A percentile compares a stretch with the other conserved stretches of the same genome.
Evolutionary conservation across 2,329 filamentous ascomycete species (phyloP).

Genomic region (Cladophialophora psammophila): DNA sequence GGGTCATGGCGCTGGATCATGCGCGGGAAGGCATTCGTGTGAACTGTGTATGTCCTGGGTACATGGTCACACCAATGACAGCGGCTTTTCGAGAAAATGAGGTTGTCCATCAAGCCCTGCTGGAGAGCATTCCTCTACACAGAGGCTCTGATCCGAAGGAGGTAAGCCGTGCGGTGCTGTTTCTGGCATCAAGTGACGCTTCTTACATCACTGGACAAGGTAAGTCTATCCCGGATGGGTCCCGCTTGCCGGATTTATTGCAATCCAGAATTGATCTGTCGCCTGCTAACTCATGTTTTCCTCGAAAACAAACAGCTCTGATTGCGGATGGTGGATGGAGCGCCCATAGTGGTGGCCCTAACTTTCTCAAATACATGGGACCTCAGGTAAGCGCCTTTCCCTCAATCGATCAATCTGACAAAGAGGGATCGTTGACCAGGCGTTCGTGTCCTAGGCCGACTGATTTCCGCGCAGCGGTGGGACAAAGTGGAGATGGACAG

Average conservation of each 20-base stretch:
- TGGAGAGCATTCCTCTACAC: constrained; percentile 33
- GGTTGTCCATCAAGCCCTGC: too few species aligned
- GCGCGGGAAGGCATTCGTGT: constrained; percentile 50
- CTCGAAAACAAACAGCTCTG: constrained; percentile 18
- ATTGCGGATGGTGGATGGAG: constrained; percentile 26
- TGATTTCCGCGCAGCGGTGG: too few species aligned
- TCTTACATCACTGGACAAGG: constrained; percentile 44
- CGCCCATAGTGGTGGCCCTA: constrained; percentile 20
- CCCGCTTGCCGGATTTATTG: too few species aligned
- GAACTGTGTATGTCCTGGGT: constrained; percentile 54
- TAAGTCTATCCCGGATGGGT: background rate
- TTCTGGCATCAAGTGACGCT: constrained; percentile 42
- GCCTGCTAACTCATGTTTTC: too few species aligned
- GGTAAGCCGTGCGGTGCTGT: constrained; percentile 43
- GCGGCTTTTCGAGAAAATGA: background rate
- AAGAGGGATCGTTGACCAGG: too few species aligned
- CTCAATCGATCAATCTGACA: too few species aligned
- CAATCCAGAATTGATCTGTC: too few species aligned
- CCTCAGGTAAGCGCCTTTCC: too few species aligned
- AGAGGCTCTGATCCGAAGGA: constrained; percentile 43
- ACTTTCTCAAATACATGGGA: constrained; percentile 22
- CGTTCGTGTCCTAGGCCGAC: too few species aligned
- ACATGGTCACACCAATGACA: constrained; percentile 48
- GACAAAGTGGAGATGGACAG: too few species aligned
- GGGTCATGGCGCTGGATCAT: constrained; percentile 53